A percentile compares a stretch with the other conserved stretches of the same genome.
These are phyloP conservation scores for Saccharomyces hybrid DNA, from an alignment of 1,139 yeast species.

Conservation along the genomic window DNA sequence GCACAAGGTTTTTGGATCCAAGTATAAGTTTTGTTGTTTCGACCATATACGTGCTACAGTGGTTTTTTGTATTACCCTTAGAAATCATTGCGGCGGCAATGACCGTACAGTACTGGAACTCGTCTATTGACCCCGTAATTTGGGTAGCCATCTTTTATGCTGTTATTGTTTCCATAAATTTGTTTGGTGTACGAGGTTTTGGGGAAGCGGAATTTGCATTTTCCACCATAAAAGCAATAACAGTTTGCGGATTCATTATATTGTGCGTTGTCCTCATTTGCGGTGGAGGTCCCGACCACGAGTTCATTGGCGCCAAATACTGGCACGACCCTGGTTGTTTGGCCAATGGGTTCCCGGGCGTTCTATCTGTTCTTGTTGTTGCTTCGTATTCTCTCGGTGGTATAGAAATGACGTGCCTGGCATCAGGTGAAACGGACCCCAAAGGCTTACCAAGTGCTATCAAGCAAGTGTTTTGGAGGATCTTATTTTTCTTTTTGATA, in stretches of 20 bases:
- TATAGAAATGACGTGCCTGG: constrained; percentile 72
- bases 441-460: constrained; percentile 59
- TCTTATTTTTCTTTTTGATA: constrained; percentile 53
- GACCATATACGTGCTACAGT: constrained; percentile 62
- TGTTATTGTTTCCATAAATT: constrained; percentile 46
- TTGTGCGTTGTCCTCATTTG: constrained; percentile 59
- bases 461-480: constrained; percentile 69
- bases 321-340: constrained; percentile 68
- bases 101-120: constrained; percentile 55
- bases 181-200: constrained; percentile 59
- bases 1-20: constrained; percentile 58
- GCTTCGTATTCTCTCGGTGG: constrained; percentile 85
- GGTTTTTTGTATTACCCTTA: constrained; percentile 62
- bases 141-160: constrained; percentile 53
- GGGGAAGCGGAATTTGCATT: constrained; percentile 63
- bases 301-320: constrained; percentile 49
- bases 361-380: constrained; percentile 69
- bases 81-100: constrained; percentile 67
- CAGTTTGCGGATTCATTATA: constrained; percentile 58
- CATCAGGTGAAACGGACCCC: constrained; percentile 79
- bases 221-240: constrained; percentile 51
- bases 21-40: constrained; percentile 72
- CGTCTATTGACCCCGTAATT: constrained; percentile 23
- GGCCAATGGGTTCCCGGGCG: constrained; percentile 65
- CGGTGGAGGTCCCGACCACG: constrained; percentile 59